Percentiles rank a stretch among this genome's conserved stretches.
Conservation (phyloP, 164 flowering plant species). For the Sextonia rubra region DNA sequence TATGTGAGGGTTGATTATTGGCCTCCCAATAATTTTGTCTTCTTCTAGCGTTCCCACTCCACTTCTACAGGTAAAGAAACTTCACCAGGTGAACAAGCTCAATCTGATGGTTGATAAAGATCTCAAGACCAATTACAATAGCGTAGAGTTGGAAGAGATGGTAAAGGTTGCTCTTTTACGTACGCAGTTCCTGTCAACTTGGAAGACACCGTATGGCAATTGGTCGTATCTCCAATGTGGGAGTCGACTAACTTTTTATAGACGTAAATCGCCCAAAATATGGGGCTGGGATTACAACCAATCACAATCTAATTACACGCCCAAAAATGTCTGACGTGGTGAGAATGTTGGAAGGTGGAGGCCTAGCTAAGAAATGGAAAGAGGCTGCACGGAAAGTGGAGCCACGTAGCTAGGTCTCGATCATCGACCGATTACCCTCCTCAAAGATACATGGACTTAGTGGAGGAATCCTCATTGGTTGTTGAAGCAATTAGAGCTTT, state of each 20-base stretch:
- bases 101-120: constrained; percentile 69
- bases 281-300: too few relatives aligned
- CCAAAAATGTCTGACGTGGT: constrained; percentile 80
- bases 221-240: too few relatives aligned
- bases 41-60: neutral
- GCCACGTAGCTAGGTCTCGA: constrained; percentile 47
- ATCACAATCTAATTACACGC: too few relatives aligned
- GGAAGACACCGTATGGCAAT: too few relatives aligned
- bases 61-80: constrained; percentile 68
- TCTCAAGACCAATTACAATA: constrained; percentile 51
- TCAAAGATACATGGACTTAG: constrained; percentile 49
- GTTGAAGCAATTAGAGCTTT: constrained; percentile 92
- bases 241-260: too few relatives aligned
- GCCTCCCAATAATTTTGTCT: neutral
- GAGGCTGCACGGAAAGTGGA: constrained; percentile 67
- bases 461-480: constrained; percentile 70
- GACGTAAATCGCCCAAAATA: too few relatives aligned
- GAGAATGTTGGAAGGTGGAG: constrained; percentile 82
- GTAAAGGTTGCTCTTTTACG: constrained; percentile 74
- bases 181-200: constrained; percentile 72
- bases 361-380: constrained; percentile 70
- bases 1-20: neutral
- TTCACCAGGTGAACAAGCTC: constrained; percentile 65
- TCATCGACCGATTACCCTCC: constrained; percentile 39
- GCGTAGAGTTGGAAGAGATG: constrained; percentile 69